Evolutionary conservation across 2,329 filamentous ascomycete genomes (phyloP), one percentile per base, ranked within the genome.

Genomic region (Venturiaceae sp.): DNA sequence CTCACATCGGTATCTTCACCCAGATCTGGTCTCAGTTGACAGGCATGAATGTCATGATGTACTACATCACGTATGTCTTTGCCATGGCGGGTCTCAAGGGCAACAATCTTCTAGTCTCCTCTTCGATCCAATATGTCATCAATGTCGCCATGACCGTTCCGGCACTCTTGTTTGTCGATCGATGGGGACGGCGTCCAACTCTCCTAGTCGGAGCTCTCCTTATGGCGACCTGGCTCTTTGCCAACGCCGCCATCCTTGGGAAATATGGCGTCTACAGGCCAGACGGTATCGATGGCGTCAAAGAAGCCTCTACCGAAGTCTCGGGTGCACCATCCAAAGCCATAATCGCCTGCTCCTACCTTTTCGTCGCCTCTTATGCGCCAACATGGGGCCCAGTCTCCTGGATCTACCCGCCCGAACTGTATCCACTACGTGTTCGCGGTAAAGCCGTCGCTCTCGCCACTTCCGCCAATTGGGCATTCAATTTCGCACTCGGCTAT

Each of bases 131-230:
- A 66, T 89, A 88, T 68, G 78, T 91, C 64, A 89, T 92, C 75
- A 92, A 92, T 69, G 88, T 92, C 1, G 61, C 85, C 56, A 88
- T 90, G 84, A 92, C 89, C 0, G 69, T 92, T 3, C 86, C 87
- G 0, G 88, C 88, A 1, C 78, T 92, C 23, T 72, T 92, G 58
- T 92, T 77, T 74, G 81, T 92, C 65, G 88, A 92, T 64, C 77
- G 79, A 58, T 89, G 86, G 83, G 89, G 89, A 52, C 87, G 88
- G 62, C 87, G 87, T 44, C 76, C 75, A 1, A 82, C 85, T 4
- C 76, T 90, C 36, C 75, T 90, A n/a, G 66, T 83, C 28, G 87
- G 86, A 53, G 81, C 85, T 5, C 72, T 80, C 26, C 72, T 87
- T 52, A 89, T 90, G 86, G 68, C 68, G 69, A 76, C 75, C 5